These are phyloP conservation scores for Stemphylium beticola DNA, from an alignment of 2,329 filamentous ascomycete species.

Conservation along the genomic window DNA sequence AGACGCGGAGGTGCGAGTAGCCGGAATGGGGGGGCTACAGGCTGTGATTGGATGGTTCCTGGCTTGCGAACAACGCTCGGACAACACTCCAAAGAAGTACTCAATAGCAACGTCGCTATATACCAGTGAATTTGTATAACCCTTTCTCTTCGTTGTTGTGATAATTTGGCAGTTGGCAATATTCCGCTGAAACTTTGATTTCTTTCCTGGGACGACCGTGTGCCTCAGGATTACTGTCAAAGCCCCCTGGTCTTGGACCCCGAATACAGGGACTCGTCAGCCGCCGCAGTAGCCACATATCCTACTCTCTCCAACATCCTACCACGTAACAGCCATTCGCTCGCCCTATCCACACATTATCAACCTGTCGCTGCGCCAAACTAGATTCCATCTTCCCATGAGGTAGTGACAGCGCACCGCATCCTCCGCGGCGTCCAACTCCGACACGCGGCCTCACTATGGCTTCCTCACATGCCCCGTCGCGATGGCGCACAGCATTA, in stretches of 20 bases:
- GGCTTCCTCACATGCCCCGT: constrained; percentile 33
- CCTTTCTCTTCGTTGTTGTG: neutral
- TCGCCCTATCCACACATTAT: neutral
- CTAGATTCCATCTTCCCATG: constrained; percentile 30
- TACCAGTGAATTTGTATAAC: neutral
- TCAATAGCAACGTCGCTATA: constrained; percentile 11
- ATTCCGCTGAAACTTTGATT: neutral
- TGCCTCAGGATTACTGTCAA: constrained; percentile 2
- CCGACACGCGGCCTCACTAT: constrained; percentile 25
- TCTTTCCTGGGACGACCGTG: constrained; percentile 12
- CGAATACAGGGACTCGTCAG: constrained; percentile 33
- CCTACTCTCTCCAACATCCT: constrained; percentile 12
- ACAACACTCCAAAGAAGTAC: constrained; percentile 12
- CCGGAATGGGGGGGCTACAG: constrained; percentile 13
- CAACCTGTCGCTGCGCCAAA: neutral
- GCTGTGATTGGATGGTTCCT: constrained; percentile 28
- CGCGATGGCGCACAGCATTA: constrained; percentile 44
- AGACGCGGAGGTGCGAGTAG: constrained; percentile 30
- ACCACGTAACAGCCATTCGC: neutral
- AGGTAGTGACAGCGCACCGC: constrained; percentile 41
- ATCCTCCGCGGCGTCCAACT: constrained; percentile 24
- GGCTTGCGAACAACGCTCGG: constrained; percentile 16
- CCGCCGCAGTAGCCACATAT: constrained; percentile 38
- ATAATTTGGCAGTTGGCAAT: neutral
- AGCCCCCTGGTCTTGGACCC: constrained; percentile 14